Evolutionary conservation across 139 green algal genomes (phyloP), one percentile per base, ranked within the genome.

Genomic region (Chlorella sp.): DNA sequence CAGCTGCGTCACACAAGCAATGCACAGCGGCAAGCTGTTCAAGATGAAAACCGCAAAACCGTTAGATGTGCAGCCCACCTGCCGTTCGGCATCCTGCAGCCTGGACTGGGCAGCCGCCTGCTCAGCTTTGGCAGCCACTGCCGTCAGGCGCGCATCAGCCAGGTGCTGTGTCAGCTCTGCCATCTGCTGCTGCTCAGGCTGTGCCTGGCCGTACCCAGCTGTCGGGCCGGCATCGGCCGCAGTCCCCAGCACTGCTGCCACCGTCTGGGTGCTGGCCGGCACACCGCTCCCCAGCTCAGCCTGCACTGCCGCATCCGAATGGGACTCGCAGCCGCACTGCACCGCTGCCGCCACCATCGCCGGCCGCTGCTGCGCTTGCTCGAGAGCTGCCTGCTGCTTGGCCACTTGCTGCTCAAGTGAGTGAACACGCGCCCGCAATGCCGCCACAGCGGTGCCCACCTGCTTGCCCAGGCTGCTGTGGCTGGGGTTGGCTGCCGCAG

Each of bases 101-200:
- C 71, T 32, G 11, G 32, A 41, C n/a, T 88, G 70, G 1, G 86
- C 30, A 3, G 57, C 69, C 1, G 76, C 70, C 4, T 51, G 62
- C 36, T 86, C 39, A 2, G 63, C 41, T 63, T 83, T 83, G 41
- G 28, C 63, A 9, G 56, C 62, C 38, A 74, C 78, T 44, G 38
- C 63, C 17, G 65, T 63, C 81, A 82, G 79, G 20, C 85, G 62
- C 2, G 89, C 80, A n/a, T 90, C 83, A 0, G 87, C 87, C 34
- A 96, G 87, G 84, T 95, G 90, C 7, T 91, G 88, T 17, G 90
- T 95, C 32, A 97, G 86, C 13, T 88, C 73, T 20, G 95, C 89
- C 16, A 96, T 60, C 4, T 91, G 80, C 81, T 91, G 87, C 65
- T 92, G 87, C 56, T 82, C 57, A 34, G 86, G 70, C 13, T 70